These are phyloP conservation scores for Apiospora kogelbergensis DNA, from an alignment of 2,329 filamentous ascomycete species.

Conservation along the genomic window DNA sequence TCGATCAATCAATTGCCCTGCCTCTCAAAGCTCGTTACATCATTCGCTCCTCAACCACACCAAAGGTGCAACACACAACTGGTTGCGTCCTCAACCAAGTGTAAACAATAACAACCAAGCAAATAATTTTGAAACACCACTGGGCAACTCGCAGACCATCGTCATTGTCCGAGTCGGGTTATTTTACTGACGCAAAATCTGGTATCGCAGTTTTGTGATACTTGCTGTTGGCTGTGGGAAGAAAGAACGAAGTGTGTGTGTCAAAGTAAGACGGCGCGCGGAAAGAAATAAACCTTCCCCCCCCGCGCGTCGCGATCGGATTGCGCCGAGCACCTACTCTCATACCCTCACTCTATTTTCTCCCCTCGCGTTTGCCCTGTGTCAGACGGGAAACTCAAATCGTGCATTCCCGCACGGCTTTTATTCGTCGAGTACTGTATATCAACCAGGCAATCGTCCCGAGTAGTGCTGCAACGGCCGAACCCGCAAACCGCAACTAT, in stretches of 20 bases:
- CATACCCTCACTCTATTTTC: neutral
- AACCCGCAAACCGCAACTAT: conserved; percentile 3
- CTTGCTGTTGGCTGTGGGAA: neutral
- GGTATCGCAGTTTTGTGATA: neutral
- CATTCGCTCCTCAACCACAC: conserved; percentile 3
- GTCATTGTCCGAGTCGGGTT: neutral
- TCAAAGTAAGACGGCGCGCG: conserved; percentile 5
- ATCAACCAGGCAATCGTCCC: conserved; percentile 3
- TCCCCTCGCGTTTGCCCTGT: conserved; percentile 2
- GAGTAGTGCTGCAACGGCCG: conserved; percentile 6
- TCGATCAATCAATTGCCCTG: conserved; percentile 5
- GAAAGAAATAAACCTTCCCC: conserved; percentile 3
- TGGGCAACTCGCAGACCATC: neutral
- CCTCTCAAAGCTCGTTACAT: conserved; percentile 10
- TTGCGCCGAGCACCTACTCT: neutral
- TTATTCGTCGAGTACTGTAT: conserved; percentile 1
- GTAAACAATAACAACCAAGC: conserved; percentile 10
- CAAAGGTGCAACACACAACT: conserved; percentile 7
- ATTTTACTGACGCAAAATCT: neutral
- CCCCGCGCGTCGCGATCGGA: conserved; percentile 6
- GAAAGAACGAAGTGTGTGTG: neutral
- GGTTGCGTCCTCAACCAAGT: conserved; percentile 7
- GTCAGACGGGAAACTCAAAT: conserved; percentile 9
- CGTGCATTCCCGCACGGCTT: conserved; percentile 1
- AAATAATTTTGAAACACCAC: neutral